phyloP scores from a whole-genome alignment of 1,284 basidiomycete species.

The Ganoderma leucocontextum region DNA sequence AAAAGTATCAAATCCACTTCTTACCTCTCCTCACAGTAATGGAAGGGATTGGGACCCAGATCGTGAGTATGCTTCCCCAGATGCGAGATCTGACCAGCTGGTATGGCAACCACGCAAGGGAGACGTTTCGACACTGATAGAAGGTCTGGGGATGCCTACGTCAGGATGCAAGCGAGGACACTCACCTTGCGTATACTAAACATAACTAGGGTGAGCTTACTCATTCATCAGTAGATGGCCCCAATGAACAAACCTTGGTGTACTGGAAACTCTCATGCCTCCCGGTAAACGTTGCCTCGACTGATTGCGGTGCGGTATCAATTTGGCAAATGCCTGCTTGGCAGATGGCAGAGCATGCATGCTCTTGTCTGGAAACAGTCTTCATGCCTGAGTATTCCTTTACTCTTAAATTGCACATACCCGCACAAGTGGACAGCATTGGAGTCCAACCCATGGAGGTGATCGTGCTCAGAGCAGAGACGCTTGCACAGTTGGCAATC shows the following conservation, averaged over 20 bases:
- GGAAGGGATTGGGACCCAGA: conserved; percentile 42
- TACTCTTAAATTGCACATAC: conserved; percentile 44
- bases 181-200: conserved; percentile 47
- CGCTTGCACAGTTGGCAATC: conserved; percentile 61
- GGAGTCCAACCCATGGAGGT: conserved; percentile 58
- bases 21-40: conserved; percentile 57
- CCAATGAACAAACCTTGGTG: conserved; percentile 49
- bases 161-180: not conserved
- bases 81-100: conserved; percentile 51
- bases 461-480: conserved; percentile 55
- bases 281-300: conserved; percentile 64
- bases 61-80: conserved; percentile 58
- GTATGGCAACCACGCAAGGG: conserved; percentile 56
- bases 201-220: not conserved
- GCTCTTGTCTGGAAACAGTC: conserved; percentile 50
- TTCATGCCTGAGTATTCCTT: not conserved
- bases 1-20: conserved; percentile 12
- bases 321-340: conserved; percentile 63
- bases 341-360: conserved; percentile 55
- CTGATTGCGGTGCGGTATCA: conserved; percentile 61
- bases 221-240: not conserved
- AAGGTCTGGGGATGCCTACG: not conserved
- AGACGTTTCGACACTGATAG: conserved; percentile 55
- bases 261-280: conserved; percentile 56
- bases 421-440: conserved; percentile 64